Evolutionary conservation across 2,329 filamentous ascomycete genomes (phyloP).

Genomic region (Aspergillus texensis): DNA sequence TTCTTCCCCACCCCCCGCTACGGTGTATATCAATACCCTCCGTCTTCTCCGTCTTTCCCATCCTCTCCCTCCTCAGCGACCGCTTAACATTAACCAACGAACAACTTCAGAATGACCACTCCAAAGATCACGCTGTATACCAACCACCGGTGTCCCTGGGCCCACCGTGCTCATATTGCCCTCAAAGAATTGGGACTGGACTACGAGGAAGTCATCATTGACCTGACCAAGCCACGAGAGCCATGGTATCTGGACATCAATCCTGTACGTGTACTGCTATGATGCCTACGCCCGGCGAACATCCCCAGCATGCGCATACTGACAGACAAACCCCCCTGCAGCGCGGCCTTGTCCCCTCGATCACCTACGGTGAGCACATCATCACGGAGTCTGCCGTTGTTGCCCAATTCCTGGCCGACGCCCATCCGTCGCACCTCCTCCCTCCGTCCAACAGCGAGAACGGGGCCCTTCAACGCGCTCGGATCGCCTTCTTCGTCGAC

Average conservation of each 20-base stretch:
- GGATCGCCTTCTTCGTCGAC: constrained; percentile 72
- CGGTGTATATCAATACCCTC: not conserved
- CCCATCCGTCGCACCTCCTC: constrained; percentile 67
- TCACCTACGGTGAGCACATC: constrained; percentile 70
- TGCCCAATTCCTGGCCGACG: constrained; percentile 70
- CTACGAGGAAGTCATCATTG: constrained; percentile 73
- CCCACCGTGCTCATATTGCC: constrained; percentile 74
- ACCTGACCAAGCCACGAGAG: constrained; percentile 68
- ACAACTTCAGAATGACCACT: constrained; percentile 29
- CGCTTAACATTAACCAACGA: too few species aligned
- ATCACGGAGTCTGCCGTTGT: constrained; percentile 75
- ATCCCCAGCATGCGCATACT: not conserved
- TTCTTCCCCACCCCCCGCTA: not conserved
- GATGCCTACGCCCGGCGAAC: not conserved
- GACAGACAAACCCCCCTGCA: constrained; percentile 25
- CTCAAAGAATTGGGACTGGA: constrained; percentile 67
- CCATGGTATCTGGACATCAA: constrained; percentile 77
- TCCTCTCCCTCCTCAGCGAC: not conserved
- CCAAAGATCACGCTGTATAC: constrained; percentile 70
- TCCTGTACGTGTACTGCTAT: constrained; percentile 51
- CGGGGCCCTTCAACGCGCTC: constrained; percentile 64
- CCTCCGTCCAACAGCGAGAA: constrained; percentile 57
- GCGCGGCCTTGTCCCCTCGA: constrained; percentile 72
- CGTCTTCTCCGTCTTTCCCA: not conserved
- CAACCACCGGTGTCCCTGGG: constrained; percentile 70